These are phyloP conservation scores for Chimonanthus salicifolius DNA, from an alignment of 164 flowering plant genomes.

Conservation along the genomic window DNA sequence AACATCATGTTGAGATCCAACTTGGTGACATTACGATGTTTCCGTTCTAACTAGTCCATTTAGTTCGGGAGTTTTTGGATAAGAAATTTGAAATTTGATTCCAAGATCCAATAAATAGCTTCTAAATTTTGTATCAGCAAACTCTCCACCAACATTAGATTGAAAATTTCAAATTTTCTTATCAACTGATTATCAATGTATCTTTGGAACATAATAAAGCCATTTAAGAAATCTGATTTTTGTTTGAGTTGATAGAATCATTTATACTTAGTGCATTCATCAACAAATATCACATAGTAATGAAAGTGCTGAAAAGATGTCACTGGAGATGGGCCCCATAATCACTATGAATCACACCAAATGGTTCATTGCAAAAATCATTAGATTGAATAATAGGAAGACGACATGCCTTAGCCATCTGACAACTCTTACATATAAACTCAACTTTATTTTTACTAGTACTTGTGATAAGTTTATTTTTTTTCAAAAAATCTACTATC, in stretches of 20 bases:
- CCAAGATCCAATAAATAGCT: background rate
- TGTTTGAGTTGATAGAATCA: background rate
- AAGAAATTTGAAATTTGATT: background rate
- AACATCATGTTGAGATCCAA: background rate
- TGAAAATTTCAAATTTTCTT: background rate
- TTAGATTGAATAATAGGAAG: background rate
- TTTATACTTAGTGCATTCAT: background rate
- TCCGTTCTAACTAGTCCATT: background rate
- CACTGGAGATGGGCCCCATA: slow-evolving; percentile 4
- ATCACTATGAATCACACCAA: background rate
- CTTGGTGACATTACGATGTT: background rate
- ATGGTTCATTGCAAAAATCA: background rate
- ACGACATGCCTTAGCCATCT: too few species aligned
- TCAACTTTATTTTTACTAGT: too few species aligned
- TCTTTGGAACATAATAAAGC: background rate
- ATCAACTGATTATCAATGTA: background rate
- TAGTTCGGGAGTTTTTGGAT: background rate
- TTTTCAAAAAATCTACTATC: too few species aligned
- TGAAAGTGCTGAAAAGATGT: background rate
- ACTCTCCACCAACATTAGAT: too few species aligned
- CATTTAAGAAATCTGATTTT: background rate
- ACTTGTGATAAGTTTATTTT: too few species aligned
- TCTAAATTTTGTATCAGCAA: background rate
- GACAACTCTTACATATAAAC: too few species aligned
- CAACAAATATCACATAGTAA: background rate